Evolutionary conservation across 2,329 filamentous ascomycete species (phyloP), one percentile per base, ranked within the genome.

Genomic region (Pezicula carpinea): DNA sequence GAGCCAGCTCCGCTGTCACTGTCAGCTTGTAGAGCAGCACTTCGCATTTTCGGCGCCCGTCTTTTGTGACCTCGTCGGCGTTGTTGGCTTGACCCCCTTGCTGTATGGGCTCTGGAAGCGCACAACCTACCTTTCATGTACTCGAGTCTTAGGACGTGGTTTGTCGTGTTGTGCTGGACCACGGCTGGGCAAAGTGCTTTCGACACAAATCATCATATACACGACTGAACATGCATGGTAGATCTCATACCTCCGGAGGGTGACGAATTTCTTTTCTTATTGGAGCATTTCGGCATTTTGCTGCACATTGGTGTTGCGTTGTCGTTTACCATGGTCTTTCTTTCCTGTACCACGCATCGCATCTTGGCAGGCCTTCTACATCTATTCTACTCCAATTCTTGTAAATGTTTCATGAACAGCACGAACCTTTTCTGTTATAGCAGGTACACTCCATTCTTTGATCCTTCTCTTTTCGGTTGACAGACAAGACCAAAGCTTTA

Each of bases 1-100:
- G 68, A 1, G 43, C 69, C 6, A 64, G 61, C 22, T 66, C 69
- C 48, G 52, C 62, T 44, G 64, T 54, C 39, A 41, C 36, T 13
- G 46, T 59, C 33, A 44, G 39, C 15, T 53, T 38, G 18, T 36
- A 11, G 32, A 21, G 17, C 19, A 17, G 15, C 15, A 39, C 10
- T 43, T 40, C 38, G 19, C 13, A 22, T 22, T 5, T 18, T n/a
- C 22, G 19, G 38, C 18, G 22, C 22, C 11, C 21, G 21, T 40
- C 38, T 23, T 22, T 40, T 26, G 11, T 29, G 17, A 41, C 13
- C 17, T 44, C 26, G 34, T n/a, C 35, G 8, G 11, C n/a, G 38
- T 23, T 40, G 21, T n/a, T 26, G 29, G 39, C 21, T 31, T 51
- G 44, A 33, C 32, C 22, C 43, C 33, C 42, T 35, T 51, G 26